A percentile compares a stretch with the other conserved stretches of the same genome.
These are phyloP conservation scores for Sporopachydermia lactativora DNA, from an alignment of 805 yeast species.

Conservation along the genomic window DNA sequence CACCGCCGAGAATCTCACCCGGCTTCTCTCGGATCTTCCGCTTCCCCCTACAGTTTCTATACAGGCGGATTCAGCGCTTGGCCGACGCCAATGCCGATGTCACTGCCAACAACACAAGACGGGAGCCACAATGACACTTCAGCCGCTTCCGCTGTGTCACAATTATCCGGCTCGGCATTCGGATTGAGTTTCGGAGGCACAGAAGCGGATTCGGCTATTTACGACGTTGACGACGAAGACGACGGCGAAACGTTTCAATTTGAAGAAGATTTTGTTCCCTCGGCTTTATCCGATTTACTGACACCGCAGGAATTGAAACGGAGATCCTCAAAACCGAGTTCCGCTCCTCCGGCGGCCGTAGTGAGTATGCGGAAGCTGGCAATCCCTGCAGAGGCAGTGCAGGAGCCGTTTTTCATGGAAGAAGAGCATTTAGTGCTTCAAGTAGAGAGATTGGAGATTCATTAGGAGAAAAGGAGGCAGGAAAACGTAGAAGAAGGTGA, in stretches of 20 bases:
- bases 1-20: no score
- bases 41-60: neutral
- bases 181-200: no score
- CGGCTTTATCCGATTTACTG: slow-evolving; percentile 61
- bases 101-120: no score
- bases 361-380: neutral
- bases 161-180: no score
- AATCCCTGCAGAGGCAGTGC: neutral
- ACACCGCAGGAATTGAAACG: slow-evolving; percentile 73
- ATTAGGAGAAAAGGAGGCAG: neutral
- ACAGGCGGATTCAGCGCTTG: neutral
- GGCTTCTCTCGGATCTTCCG: no score
- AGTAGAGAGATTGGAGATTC: neutral
- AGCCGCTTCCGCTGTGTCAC: no score
- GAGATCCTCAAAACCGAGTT: slow-evolving; percentile 21
- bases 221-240: slow-evolving; percentile 21
- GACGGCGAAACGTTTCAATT: slow-evolving; percentile 16
- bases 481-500: neutral
- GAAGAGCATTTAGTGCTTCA: neutral
- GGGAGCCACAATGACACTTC: no score
- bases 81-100: neutral
- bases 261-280: slow-evolving; percentile 74
- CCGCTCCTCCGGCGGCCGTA: neutral
- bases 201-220: no score
- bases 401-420: neutral